A percentile compares a stretch with the other conserved stretches of the same genome.
Evolutionary conservation across 2,329 filamentous ascomycete species (phyloP).

Genomic region (Fusarium sp.): DNA sequence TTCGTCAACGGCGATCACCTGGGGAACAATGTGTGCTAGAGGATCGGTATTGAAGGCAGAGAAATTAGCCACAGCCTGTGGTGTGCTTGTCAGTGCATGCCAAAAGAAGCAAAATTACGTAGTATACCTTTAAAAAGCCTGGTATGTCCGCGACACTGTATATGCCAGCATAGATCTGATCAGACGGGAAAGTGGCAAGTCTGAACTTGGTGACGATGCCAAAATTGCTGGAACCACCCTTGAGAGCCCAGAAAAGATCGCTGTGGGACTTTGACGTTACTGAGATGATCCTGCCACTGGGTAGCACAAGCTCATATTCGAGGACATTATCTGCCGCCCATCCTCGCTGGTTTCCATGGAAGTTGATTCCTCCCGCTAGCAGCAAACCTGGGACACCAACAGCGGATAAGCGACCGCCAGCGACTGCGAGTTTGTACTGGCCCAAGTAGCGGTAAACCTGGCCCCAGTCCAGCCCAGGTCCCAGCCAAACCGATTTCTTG

Average conservation of each 20-base stretch:
- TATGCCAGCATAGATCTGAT: slow-evolving; percentile 27
- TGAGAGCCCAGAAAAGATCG: slow-evolving; percentile 55
- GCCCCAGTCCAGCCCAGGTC: slow-evolving; percentile 38
- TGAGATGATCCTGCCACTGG: slow-evolving; percentile 56
- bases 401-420: slow-evolving; percentile 34
- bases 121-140: slow-evolving; percentile 17
- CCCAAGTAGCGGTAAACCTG: slow-evolving; percentile 33
- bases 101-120: accelerated
- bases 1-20: slow-evolving; percentile 30
- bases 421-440: slow-evolving; percentile 17
- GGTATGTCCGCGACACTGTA: slow-evolving; percentile 28
- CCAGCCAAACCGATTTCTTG: slow-evolving; percentile 28
- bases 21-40: slow-evolving; percentile 34
- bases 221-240: slow-evolving; percentile 55
- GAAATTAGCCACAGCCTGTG: slow-evolving; percentile 32
- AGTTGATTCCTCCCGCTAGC: slow-evolving; percentile 38
- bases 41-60: slow-evolving; percentile 34
- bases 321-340: slow-evolving; percentile 49
- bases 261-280: slow-evolving; percentile 54
- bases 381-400: slow-evolving; percentile 40
- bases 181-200: slow-evolving; percentile 44
- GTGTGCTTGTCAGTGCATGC: neutral
- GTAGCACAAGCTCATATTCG: slow-evolving; percentile 60
- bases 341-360: slow-evolving; percentile 47
- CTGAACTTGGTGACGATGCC: slow-evolving; percentile 54